Base-by-base conservation (phyloP, 805 yeast species). In the Cyberlindnera euphorbiiphila region DNA sequence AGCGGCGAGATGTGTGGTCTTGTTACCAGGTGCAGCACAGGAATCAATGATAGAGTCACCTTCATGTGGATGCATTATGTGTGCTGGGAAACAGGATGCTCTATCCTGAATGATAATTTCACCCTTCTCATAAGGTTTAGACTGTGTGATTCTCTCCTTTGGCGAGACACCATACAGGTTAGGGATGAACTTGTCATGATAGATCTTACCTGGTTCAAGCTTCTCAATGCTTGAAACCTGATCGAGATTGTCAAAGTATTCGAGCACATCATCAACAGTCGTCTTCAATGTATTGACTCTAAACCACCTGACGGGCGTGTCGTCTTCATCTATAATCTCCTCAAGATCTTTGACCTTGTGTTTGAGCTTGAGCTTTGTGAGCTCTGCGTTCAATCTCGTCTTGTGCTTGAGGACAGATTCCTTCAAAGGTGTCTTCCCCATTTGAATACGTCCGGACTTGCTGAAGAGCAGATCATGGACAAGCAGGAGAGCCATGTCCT, bases 1-100 rank as follows among this genome's bases (percentile, higher is more conserved):
- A 0, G 93, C 76, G 0, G 96, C 96, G 16, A 82, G 64, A 62
- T 91, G 98, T 0, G 97, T 86, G 0, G 99, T 93, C 59, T 93
- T 94, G 61, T 93, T 93, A 5, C 99, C 99, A 5, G 99, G 99
- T 0, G 99, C 98, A 3, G 98, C 89, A 64, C 97, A 89, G 1
- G 96, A 83, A 62, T 93, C 99, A 30, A 93, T 84, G 9, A 88
- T 77, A 17, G 68, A 61, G 41, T 74, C 81, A 30, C 80, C 82
- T 4, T 74, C 67, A 1, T 57, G 38, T 1, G 91, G 85, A 44
- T 75, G 68, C 32, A 93, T 62, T 19, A 93, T 88, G 43, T 76
- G 78, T 0, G 94, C 96, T 0, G 99, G 99, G 56, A 93, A 88
- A 59, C 98, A 93, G 2, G 97, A 88, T 0, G 98, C 96, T 35